A percentile compares a stretch with the other conserved stretches of the same genome.
Conservation (phyloP, 768 basidiomycete species). For the Mycena maculata region DNA sequence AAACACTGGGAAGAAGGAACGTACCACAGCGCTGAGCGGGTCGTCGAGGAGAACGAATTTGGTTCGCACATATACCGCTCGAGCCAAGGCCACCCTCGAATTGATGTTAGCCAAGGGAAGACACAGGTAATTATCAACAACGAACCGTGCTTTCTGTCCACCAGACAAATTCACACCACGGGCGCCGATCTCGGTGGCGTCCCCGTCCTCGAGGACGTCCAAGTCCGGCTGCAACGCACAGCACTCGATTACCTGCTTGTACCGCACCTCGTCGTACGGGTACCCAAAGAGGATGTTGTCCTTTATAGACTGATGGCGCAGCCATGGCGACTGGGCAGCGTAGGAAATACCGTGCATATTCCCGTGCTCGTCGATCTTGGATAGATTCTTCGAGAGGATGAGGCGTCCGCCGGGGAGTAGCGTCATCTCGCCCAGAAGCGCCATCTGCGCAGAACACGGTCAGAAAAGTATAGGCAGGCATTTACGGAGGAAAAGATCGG, state of each 20-base stretch:
- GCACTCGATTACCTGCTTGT: constrained; percentile 80
- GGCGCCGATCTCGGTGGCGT: constrained; percentile 85
- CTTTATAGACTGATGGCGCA: constrained; percentile 73
- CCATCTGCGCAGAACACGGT: constrained; percentile 60
- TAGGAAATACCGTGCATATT: constrained; percentile 75
- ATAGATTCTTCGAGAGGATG: constrained; percentile 73
- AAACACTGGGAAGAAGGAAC: not conserved
- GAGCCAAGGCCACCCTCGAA: constrained; percentile 79
- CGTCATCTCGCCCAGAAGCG: constrained; percentile 79
- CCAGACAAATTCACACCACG: constrained; percentile 78
- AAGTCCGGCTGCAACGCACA: constrained; percentile 89
- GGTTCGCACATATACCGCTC: constrained; percentile 81
- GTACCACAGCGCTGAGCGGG: constrained; percentile 71
- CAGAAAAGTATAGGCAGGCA: not conserved
- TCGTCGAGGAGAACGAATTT: constrained; percentile 83
- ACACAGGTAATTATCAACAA: not conserved
- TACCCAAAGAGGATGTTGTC: constrained; percentile 87
- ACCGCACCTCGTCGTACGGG: constrained; percentile 78
- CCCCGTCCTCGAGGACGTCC: constrained; percentile 87
- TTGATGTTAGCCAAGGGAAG: not conserved
- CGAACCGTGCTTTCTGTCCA: constrained; percentile 82
- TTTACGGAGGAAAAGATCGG: constrained; percentile 26
- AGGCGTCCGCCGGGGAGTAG: constrained; percentile 60
- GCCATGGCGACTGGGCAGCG: constrained; percentile 81
- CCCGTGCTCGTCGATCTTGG: constrained; percentile 67